phyloP scores from a whole-genome alignment of 139 green algal genomes.

The Tetradesmus obliquus region DNA sequence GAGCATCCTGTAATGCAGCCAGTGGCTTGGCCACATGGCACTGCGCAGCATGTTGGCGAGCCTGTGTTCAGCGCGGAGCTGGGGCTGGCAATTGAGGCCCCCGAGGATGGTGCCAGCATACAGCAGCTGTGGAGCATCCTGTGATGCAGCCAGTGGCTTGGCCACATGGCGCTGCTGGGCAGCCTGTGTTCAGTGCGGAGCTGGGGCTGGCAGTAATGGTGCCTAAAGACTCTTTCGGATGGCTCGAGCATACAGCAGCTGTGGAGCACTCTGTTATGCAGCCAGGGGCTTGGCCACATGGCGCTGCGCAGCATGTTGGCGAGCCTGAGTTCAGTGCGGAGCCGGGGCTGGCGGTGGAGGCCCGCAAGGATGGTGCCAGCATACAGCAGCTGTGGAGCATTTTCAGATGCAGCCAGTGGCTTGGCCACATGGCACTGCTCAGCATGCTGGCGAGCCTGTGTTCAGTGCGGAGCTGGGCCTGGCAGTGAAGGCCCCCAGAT shows the following conservation, averaged over 20 bases:
- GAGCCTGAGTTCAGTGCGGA: constrained; percentile 69
- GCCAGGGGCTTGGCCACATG: not conserved
- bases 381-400: constrained; percentile 79
- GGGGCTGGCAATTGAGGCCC: constrained; percentile 73
- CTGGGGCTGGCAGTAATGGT: constrained; percentile 76
- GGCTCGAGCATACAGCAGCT: constrained; percentile 66
- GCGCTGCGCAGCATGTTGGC: too few relatives aligned
- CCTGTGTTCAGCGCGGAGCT: constrained; percentile 70
- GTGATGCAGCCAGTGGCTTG: constrained; percentile 43
- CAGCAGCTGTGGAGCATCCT: constrained; percentile 78
- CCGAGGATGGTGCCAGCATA: constrained; percentile 63
- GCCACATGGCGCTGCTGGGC: not conserved
- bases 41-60: constrained; percentile 31
- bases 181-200: constrained; percentile 68
- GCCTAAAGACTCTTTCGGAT: constrained; percentile 51
- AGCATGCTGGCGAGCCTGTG: constrained; percentile 54
- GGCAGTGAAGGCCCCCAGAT: constrained; percentile 71
- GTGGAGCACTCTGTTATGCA: constrained; percentile 73
- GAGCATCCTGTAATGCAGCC: constrained; percentile 67
- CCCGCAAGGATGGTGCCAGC: constrained; percentile 59
- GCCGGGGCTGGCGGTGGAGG: constrained; percentile 76
- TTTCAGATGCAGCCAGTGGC: constrained; percentile 52
- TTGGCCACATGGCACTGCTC: not conserved
- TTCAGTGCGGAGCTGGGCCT: constrained; percentile 73
- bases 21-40: not conserved